Percentiles rank a stretch among this genome's conserved stretches.
Evolutionary conservation across 345 rosid genomes (phyloP).

Genomic region (Salix brachista): DNA sequence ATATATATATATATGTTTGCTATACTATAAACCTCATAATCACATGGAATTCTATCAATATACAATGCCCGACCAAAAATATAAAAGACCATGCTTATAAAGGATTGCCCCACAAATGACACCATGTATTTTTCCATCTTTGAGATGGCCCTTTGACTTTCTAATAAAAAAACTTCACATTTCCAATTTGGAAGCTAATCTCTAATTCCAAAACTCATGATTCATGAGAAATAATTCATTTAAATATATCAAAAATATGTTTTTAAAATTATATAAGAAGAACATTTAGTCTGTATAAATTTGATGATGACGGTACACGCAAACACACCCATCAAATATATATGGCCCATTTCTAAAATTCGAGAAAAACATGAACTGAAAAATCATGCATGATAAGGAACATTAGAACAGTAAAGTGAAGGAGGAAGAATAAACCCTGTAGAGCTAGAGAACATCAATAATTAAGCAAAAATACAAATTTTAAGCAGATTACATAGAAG

Average conservation of each 20-base stretch:
- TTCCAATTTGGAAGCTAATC: not conserved
- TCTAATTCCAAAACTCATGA: too few species aligned
- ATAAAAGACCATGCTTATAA: not conserved
- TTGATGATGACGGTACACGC: too few species aligned
- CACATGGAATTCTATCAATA: not conserved
- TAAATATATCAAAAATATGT: too few species aligned
- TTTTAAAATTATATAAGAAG: too few species aligned
- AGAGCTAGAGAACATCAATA: not conserved
- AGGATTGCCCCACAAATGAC: not conserved
- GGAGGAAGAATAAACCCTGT: not conserved
- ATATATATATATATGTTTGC: too few species aligned
- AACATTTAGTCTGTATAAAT: too few species aligned
- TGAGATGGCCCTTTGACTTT: constrained; percentile 11
- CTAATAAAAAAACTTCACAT: not conserved
- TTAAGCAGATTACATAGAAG: not conserved
- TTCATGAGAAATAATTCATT: not conserved
- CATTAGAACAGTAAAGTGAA: not conserved
- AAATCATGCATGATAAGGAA: not conserved
- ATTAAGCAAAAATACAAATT: not conserved
- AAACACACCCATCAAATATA: too few species aligned
- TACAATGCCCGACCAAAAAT: not conserved
- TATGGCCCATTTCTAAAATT: too few species aligned
- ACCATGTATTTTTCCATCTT: not conserved
- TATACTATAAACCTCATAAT: not conserved
- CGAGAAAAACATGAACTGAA: not conserved